Percentiles rank a stretch among this genome's conserved stretches.
These are phyloP conservation scores for Colletotrichum abscissum DNA, from an alignment of 2,329 filamentous ascomycete genomes.

Conservation along the genomic window DNA sequence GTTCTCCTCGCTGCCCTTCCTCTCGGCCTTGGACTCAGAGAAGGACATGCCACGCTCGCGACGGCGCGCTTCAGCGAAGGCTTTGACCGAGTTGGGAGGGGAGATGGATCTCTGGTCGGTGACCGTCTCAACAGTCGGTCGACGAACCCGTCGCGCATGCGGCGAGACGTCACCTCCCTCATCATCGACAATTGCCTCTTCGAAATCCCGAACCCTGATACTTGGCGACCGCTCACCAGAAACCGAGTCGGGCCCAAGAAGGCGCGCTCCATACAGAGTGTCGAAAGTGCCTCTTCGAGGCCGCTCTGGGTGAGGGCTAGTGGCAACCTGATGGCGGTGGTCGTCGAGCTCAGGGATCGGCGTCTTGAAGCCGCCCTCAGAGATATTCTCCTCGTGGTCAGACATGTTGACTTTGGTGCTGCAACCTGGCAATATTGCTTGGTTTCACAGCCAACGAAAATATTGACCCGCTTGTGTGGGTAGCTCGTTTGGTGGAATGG, in stretches of 20 bases:
- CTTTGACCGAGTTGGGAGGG: conserved; percentile 96
- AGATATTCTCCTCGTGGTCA: conserved; percentile 69
- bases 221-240: conserved; percentile 45
- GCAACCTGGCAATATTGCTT: background rate
- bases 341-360: conserved; percentile 88
- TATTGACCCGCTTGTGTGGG: background rate
- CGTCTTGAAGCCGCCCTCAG: conserved; percentile 75
- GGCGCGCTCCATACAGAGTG: conserved; percentile 70
- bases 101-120: conserved; percentile 77
- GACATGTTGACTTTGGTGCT: conserved; percentile 70
- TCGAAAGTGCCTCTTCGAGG: conserved; percentile 79
- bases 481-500: background rate
- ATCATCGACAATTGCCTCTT: conserved; percentile 86
- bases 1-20: conserved; percentile 58
- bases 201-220: conserved; percentile 79
- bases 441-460: background rate
- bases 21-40: conserved; percentile 56
- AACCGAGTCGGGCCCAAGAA: conserved; percentile 50
- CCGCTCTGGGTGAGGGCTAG: conserved; percentile 69
- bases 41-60: conserved; percentile 79
- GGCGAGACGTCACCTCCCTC: conserved; percentile 64
- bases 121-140: conserved; percentile 67
- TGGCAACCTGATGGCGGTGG: conserved; percentile 77
- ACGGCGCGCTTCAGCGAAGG: conserved; percentile 90
- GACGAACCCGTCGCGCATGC: conserved; percentile 57